A percentile compares a stretch with the other conserved stretches of the same genome.
Evolutionary conservation across 768 basidiomycete species (phyloP).

Genomic region (Sistotremastrum niveocremeum): DNA sequence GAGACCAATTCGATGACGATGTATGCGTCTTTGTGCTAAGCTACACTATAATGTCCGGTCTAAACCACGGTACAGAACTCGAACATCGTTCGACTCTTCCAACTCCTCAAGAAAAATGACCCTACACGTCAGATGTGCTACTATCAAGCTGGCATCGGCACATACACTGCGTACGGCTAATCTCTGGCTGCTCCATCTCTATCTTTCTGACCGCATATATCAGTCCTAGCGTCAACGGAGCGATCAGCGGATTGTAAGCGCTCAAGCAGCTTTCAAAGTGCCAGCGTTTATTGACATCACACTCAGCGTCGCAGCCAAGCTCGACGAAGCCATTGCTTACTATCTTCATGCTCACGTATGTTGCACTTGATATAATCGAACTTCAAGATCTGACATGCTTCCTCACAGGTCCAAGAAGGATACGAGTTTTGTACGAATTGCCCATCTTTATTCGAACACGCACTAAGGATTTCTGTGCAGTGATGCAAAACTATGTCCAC

Average conservation of each 20-base stretch:
- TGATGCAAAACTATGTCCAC: slow-evolving; percentile 61
- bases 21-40: not conserved
- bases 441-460: too few species aligned
- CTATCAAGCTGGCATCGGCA: slow-evolving; percentile 48
- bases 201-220: not conserved
- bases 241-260: too few species aligned
- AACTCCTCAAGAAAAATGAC: slow-evolving; percentile 39
- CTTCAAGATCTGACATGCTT: not conserved
- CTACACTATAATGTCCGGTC: not conserved
- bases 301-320: not conserved
- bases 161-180: slow-evolving; percentile 21
- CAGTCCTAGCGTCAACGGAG: too few species aligned
- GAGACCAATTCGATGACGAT: slow-evolving; percentile 7
- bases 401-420: slow-evolving; percentile 52
- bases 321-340: slow-evolving; percentile 10
- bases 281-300: too few species aligned
- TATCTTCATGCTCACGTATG: slow-evolving; percentile 5
- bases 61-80: slow-evolving; percentile 23
- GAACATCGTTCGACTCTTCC: slow-evolving; percentile 37
- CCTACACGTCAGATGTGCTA: slow-evolving; percentile 37
- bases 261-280: too few species aligned
- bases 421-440: slow-evolving; percentile 62
- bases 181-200: slow-evolving; percentile 3
- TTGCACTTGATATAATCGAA: not conserved
- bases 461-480: too few species aligned